Conservation (phyloP, 2,329 filamentous ascomycete genomes). For the Curvularia lunata region DNA sequence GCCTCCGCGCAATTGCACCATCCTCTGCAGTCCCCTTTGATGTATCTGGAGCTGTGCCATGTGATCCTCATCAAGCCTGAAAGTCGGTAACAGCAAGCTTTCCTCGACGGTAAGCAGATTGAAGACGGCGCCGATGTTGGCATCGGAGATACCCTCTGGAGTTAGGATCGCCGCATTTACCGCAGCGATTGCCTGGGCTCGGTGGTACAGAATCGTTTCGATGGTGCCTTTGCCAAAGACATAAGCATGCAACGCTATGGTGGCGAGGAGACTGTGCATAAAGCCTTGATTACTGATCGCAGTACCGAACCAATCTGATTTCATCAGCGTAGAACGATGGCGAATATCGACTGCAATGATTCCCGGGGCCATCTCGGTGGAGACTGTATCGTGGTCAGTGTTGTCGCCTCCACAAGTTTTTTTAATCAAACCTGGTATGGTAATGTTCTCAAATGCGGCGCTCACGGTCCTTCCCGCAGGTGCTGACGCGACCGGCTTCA, state of each 20-base stretch:
- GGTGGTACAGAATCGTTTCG: conserved; percentile 42
- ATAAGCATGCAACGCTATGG: conserved; percentile 44
- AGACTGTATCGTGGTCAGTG: conserved; percentile 38
- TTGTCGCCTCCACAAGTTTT: neutral
- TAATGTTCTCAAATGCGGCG: neutral
- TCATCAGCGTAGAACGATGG: conserved; percentile 44
- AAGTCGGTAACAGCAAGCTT: conserved; percentile 33
- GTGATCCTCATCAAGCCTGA: conserved; percentile 36
- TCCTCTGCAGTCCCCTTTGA: conserved; percentile 41
- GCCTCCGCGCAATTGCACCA: conserved; percentile 47
- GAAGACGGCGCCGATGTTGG: conserved; percentile 49
- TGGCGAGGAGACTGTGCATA: conserved; percentile 49
- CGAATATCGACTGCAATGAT: conserved; percentile 48
- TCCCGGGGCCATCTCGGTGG: conserved; percentile 45
- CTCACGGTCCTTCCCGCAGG: neutral
- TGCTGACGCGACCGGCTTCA: neutral
- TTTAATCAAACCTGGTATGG: neutral
- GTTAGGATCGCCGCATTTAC: conserved; percentile 43
- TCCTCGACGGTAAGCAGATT: conserved; percentile 48
- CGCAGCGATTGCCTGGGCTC: conserved; percentile 42
- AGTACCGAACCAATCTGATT: conserved; percentile 47
- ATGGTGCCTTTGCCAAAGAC: conserved; percentile 41
- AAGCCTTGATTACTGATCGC: conserved; percentile 46
- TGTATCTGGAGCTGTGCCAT: conserved; percentile 44
- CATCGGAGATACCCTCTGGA: conserved; percentile 44